Base-by-base conservation (phyloP, 2,329 filamentous ascomycete genomes). In the Exophiala xenobiotica region DNA sequence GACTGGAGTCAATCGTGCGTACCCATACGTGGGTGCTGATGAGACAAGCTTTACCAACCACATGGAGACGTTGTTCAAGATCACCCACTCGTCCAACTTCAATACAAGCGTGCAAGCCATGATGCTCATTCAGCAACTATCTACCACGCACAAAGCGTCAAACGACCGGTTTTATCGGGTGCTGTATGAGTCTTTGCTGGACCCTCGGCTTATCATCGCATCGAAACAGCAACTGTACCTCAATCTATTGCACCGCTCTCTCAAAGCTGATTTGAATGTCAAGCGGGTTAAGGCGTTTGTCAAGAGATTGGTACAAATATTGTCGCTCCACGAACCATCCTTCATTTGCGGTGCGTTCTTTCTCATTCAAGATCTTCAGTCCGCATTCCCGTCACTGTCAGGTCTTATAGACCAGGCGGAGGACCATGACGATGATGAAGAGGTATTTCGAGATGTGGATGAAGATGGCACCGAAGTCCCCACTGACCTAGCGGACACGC, bases 1-100 rank as follows among this genome's bases (percentile, higher is more conserved):
- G 63, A 95, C 90, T 9, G 93, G 93, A 61, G 90, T 99, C 59
- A 99, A 99, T 70, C 88, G 93, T 61, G 91, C 93, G 6, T 91
- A 96, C 62, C 93, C 95, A 1, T 99, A 96, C 68, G 87, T 90
- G 8, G 86, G 86, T 58, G 83, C 87, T 1, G 88, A 93, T 64
- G 84, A 88, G 61, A 81, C 83, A 37, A 83, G 82, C 78, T 90
- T 97, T 59, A 88, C 95, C 64, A 84, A 86, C 52, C 92, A 99
- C 65, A 81, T 99, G 51, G 87, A 97, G 66, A 96, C 92, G 2
- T 79, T 99, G 20, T 99, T 96, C 79, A 86, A 84, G 63, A 93
- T 99, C 64, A 95, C 93, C 0, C 93, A 99, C 71, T 97, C 92
- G 1, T 90, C 92, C 50, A 99, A 99, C 70, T 97, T 99, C 79